Conservation (phyloP, 2,329 filamentous ascomycete species). For the Dactylellina haptotyla region DNA sequence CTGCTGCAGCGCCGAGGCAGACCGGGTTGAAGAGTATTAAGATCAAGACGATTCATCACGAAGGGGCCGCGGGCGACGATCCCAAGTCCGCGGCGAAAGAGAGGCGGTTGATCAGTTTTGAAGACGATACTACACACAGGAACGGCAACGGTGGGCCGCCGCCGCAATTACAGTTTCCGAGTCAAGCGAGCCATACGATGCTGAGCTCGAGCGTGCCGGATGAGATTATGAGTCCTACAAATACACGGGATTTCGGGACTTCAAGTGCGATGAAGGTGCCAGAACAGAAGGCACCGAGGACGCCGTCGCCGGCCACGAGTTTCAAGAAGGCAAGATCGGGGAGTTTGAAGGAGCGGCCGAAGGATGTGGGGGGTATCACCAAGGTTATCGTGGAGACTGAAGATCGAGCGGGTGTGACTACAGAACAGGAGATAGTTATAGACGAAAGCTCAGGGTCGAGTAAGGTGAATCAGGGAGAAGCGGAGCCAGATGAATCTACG, state of each 20-base stretch:
- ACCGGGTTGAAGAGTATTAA: slow-evolving; percentile 73
- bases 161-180: not conserved
- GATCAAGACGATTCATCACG: slow-evolving; percentile 67
- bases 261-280: slow-evolving; percentile 58
- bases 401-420: not conserved
- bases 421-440: not conserved
- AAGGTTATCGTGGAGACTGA: slow-evolving; percentile 78
- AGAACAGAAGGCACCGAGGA: slow-evolving; percentile 59
- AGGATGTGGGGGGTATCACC: slow-evolving; percentile 76
- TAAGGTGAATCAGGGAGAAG: not conserved
- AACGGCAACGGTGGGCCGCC: not conserved
- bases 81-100: slow-evolving; percentile 14
- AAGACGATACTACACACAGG: slow-evolving; percentile 3
- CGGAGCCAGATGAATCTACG: slow-evolving; percentile 34
- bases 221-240: not conserved
- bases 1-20: slow-evolving; percentile 72
- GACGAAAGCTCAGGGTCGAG: not conserved
- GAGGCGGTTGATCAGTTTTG: slow-evolving; percentile 26
- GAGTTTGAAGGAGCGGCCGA: slow-evolving; percentile 79
- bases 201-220: slow-evolving; percentile 23
- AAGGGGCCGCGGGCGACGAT: slow-evolving; percentile 3
- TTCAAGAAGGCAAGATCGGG: slow-evolving; percentile 68
- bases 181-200: slow-evolving; percentile 12
- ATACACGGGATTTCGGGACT: not conserved
- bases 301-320: slow-evolving; percentile 65